Conservation (phyloP, 2,329 filamentous ascomycete species). For the Sporothrix mexicana region DNA sequence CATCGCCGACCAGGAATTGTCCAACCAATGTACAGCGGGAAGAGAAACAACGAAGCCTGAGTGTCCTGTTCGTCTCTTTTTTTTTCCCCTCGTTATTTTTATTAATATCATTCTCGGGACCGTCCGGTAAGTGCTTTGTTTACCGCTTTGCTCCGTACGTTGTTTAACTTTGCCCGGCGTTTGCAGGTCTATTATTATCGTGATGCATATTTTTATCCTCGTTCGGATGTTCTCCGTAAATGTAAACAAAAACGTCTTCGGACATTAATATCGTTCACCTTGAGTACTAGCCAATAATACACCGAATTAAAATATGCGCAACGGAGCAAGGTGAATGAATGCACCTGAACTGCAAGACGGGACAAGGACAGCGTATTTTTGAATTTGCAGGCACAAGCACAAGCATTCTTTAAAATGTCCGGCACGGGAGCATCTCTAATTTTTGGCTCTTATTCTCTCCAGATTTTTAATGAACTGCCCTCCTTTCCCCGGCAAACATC, state of each 20-base stretch:
- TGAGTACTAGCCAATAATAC: background rate
- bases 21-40: background rate
- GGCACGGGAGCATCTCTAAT: background rate
- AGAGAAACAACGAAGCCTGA: background rate
- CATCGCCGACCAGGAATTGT: background rate
- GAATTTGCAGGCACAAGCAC: background rate
- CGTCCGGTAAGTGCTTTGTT: background rate
- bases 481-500: constrained; percentile 17
- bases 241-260: background rate
- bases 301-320: background rate
- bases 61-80: background rate
- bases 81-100: background rate
- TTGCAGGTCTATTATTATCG: background rate
- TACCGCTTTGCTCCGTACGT: background rate
- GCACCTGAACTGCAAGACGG: background rate
- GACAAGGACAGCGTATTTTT: background rate
- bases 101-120: background rate
- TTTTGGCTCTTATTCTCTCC: background rate
- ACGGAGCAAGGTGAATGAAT: background rate
- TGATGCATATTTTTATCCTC: background rate
- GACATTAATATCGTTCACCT: constrained; percentile 7
- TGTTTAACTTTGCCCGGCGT: too few species aligned
- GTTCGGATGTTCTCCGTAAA: too few species aligned
- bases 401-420: constrained; percentile 6
- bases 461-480: background rate